These are phyloP conservation scores for Juglanconis oblonga DNA, from an alignment of 2,329 filamentous ascomycete genomes.

Conservation along the genomic window DNA sequence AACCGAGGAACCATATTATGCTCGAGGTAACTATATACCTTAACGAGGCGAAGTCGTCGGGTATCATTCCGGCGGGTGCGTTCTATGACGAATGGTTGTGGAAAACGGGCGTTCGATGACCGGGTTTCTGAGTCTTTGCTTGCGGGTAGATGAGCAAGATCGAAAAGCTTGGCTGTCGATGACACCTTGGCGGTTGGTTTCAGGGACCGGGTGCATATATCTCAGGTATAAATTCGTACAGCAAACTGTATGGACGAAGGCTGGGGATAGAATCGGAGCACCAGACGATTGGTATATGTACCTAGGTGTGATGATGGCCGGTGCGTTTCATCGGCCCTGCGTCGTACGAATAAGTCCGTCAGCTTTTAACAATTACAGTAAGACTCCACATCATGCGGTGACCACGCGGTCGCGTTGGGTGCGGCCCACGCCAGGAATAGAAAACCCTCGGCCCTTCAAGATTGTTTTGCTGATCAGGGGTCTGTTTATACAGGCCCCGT, in stretches of 20 bases:
- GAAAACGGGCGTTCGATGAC: neutral
- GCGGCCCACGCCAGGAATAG: neutral
- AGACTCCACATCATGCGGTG: conserved; percentile 1
- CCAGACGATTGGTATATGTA: neutral
- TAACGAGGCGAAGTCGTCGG: neutral
- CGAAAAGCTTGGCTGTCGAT: neutral
- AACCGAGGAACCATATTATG: conserved; percentile 3
- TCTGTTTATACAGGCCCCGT: neutral
- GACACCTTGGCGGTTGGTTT: neutral
- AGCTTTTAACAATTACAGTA: neutral
- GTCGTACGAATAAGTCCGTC: neutral
- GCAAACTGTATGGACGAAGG: no score
- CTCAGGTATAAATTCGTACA: neutral
- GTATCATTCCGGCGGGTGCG: neutral
- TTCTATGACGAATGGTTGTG: neutral
- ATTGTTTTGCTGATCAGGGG: neutral
- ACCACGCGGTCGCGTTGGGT: neutral
- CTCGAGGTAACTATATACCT: neutral
- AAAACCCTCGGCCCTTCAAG: neutral
- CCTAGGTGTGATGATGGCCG: neutral
- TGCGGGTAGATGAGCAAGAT: neutral
- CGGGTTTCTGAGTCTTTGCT: neutral
- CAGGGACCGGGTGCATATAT: neutral
- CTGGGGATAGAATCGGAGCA: neutral
- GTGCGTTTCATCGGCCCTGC: neutral